phyloP scores from a whole-genome alignment of 306 rosid genomes.

The Lathyrus oleraceus region DNA sequence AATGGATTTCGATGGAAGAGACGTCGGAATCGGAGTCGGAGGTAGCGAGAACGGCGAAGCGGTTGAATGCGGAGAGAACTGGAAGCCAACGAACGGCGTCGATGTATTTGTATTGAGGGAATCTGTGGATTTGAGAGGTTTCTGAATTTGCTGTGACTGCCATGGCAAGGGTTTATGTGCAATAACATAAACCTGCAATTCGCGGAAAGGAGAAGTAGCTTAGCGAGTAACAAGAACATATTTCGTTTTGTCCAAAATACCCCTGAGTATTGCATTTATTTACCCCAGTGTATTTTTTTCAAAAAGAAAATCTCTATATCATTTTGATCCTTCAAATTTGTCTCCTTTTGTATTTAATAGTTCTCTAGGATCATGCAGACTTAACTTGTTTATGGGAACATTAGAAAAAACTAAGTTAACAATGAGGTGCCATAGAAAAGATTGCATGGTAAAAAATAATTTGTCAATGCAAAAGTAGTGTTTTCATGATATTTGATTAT shows the following conservation, averaged over 20 bases:
- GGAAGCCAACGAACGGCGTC: constrained; percentile 95
- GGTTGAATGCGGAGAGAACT: constrained; percentile 55
- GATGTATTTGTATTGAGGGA: constrained; percentile 68
- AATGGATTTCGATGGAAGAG: constrained; percentile 60
- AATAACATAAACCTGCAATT: background rate
- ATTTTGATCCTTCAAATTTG: too few relatives aligned
- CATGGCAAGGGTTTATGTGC: constrained; percentile 54
- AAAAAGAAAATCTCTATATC: too few relatives aligned
- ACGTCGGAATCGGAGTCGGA: constrained; percentile 61
- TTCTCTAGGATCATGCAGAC: too few relatives aligned
- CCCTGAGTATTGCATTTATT: too few relatives aligned
- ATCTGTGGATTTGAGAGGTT: constrained; percentile 49
- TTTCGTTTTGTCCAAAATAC: constrained; percentile 1
- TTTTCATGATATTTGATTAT: too few relatives aligned
- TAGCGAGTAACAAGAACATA: background rate
- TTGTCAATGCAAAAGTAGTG: too few relatives aligned
- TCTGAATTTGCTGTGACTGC: constrained; percentile 39
- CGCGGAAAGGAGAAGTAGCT: background rate
- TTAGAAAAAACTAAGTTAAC: too few relatives aligned
- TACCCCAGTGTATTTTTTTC: too few relatives aligned
- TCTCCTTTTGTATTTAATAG: too few relatives aligned
- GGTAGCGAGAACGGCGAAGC: constrained; percentile 64
- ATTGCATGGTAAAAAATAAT: too few relatives aligned
- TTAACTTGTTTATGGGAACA: too few relatives aligned
- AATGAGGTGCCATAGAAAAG: too few relatives aligned